A percentile compares a stretch with the other conserved stretches of the same genome.
These are phyloP conservation scores for Pythium myriotylum DNA, from an alignment of 352 stramenopile genomes.

Conservation along the genomic window DNA sequence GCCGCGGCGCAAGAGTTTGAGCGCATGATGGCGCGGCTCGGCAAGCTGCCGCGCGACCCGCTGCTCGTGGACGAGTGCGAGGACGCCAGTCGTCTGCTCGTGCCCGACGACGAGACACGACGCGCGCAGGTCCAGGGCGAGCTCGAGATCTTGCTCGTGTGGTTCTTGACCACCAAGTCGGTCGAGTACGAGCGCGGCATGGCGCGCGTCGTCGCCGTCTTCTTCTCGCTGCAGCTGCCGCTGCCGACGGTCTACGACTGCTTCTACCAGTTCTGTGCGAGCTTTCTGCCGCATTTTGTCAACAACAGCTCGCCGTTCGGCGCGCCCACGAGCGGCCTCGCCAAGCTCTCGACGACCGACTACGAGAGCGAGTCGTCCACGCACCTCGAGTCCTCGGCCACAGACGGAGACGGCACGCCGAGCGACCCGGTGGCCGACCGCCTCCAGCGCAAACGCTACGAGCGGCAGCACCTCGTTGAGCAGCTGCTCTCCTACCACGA, in stretches of 20 bases:
- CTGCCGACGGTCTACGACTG: slow-evolving; percentile 84
- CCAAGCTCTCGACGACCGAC: slow-evolving; percentile 22
- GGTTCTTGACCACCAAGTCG: slow-evolving; percentile 83
- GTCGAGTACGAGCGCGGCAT: slow-evolving; percentile 74
- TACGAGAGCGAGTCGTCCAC: slow-evolving; percentile 14
- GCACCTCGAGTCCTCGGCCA: slow-evolving; percentile 42
- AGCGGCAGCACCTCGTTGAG: slow-evolving; percentile 70
- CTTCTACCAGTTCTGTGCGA: slow-evolving; percentile 84
- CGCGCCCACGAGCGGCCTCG: slow-evolving; percentile 7
- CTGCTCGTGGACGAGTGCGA: slow-evolving; percentile 62
- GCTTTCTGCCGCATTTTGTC: slow-evolving; percentile 74
- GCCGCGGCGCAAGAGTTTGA: slow-evolving; percentile 73
- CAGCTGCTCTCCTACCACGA: slow-evolving; percentile 80
- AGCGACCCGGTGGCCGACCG: slow-evolving; percentile 38
- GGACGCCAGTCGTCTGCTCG: slow-evolving; percentile 45
- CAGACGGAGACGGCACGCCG: slow-evolving; percentile 31
- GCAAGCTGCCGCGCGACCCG: slow-evolving; percentile 66
- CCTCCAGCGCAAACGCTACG: slow-evolving; percentile 32
- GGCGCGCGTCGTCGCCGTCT: slow-evolving; percentile 72
- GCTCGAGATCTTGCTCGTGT: slow-evolving; percentile 76
- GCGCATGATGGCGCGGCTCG: slow-evolving; percentile 61
- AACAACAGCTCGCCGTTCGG: slow-evolving; percentile 28
- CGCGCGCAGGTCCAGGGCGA: slow-evolving; percentile 53
- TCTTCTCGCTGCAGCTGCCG: slow-evolving; percentile 73
- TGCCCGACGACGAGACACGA: slow-evolving; percentile 20